Evolutionary conservation across 306 rosid species (phyloP).

Genomic region (Leucaena leucocephala): DNA sequence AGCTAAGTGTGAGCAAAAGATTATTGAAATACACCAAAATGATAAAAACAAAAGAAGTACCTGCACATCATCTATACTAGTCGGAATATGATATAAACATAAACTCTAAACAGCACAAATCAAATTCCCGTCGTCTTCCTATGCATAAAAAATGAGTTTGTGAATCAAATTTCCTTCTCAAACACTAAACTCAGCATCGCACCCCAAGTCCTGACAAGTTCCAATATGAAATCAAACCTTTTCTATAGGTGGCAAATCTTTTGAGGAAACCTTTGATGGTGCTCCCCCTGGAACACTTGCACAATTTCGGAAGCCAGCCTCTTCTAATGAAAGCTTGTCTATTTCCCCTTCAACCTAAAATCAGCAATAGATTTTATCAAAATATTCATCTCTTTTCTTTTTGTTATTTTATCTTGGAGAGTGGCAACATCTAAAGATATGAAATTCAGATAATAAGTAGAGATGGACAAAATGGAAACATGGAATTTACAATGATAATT

Average conservation of each 20-base stretch:
- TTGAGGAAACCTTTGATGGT: conserved; percentile 64
- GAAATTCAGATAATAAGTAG: background rate
- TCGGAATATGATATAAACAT: background rate
- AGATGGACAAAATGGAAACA: conserved; percentile 33
- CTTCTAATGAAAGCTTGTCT: conserved; percentile 94
- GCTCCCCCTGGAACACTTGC: conserved; percentile 94
- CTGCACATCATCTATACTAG: too few species aligned
- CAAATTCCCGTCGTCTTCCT: background rate
- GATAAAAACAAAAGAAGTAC: too few species aligned
- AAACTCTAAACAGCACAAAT: background rate
- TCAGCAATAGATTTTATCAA: conserved; percentile 32
- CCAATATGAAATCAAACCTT: conserved; percentile 52
- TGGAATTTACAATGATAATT: conserved; percentile 65
- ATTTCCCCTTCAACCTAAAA: conserved; percentile 90
- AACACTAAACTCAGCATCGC: background rate
- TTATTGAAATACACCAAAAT: background rate
- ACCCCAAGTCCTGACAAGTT: background rate
- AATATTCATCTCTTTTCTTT: conserved; percentile 2
- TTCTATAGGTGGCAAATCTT: conserved; percentile 66
- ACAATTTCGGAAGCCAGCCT: conserved; percentile 85
- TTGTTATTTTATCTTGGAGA: conserved; percentile 25
- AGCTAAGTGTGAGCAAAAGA: background rate
- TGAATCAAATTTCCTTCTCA: background rate
- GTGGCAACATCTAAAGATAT: conserved; percentile 10
- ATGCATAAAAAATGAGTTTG: background rate